Base-by-base conservation (phyloP, 2,329 filamentous ascomycete genomes). In the Penicillium occitanis region DNA sequence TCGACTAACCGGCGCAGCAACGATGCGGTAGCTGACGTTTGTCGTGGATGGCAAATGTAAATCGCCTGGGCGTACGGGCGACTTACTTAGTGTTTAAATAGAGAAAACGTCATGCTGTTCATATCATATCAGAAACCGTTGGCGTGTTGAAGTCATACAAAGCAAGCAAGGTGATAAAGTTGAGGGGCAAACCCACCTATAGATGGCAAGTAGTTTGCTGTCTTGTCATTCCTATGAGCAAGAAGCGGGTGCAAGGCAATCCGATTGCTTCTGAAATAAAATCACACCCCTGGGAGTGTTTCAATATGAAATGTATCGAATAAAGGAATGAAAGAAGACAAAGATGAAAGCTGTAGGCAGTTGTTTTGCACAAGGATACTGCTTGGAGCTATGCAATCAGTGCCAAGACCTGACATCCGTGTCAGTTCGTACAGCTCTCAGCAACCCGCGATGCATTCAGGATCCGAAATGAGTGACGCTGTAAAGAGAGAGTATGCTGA, bases 151-250 rank as follows among this genome's bases (percentile, higher is more conserved):
- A 30, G 14, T 44, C 64, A 25, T 42, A 22, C n/a, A 35, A 28
- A 53, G 51, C 22, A 59, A 66, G 59, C 44, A 37, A 63, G 60
- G 50, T 60, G 33, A 44, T 57, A 63, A 50, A 57, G 33, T 25
- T 60, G 65, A 66, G 65, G 65, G 65, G 65, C 59, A 48, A 63
- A 60, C 65, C 40, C 53, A 64, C 62, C 51, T 63, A 62, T 35
- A 61, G 17, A 50, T n/a, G 30, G 59, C 44, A 61, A 51, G 61
- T 30, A 30, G 35, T 55, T 33, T 55, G 35, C 48, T 55, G 61
- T 30, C 48, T 55, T 44, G 35, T 63, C 61, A 19, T 30, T 55
- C 48, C 35, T 19, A 28, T 22, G 22, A 37, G 48, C 28, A 25
- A 30, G 48, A 55, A 44, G 30, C 8, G 13, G 22, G 22, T 19